These are phyloP conservation scores for Schwanniomyces vanrijiae DNA, from an alignment of 805 yeast genomes.

Conservation along the genomic window DNA sequence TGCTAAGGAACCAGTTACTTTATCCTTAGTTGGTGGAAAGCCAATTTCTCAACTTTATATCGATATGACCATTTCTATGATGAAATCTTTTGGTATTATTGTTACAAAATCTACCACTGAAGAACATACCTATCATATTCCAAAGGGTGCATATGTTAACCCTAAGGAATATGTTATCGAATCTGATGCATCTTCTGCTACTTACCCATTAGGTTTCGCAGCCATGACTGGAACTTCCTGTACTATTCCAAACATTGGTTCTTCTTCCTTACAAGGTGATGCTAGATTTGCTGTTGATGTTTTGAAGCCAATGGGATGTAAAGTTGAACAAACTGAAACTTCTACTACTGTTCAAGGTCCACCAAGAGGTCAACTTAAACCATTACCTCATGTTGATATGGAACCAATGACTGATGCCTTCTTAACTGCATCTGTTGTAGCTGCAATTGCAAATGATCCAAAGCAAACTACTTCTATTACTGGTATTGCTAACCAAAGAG, in stretches of 20 bases:
- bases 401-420: slow-evolving; percentile 99
- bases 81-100: slow-evolving; percentile 82
- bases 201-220: slow-evolving; percentile 96
- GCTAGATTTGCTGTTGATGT: slow-evolving; percentile 95
- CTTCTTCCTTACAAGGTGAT: slow-evolving; percentile 91
- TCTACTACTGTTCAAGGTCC: slow-evolving; percentile 95
- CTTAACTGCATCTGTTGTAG: slow-evolving; percentile 93
- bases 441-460: slow-evolving; percentile 73
- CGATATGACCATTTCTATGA: slow-evolving; percentile 96
- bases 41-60: slow-evolving; percentile 95
- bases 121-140: slow-evolving; percentile 85
- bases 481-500: slow-evolving; percentile 98
- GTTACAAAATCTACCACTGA: slow-evolving; percentile 72
- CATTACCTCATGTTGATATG: slow-evolving; percentile 84
- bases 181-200: slow-evolving; percentile 97
- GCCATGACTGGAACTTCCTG: slow-evolving; percentile 93
- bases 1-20: slow-evolving; percentile 83
- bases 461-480: slow-evolving; percentile 68
- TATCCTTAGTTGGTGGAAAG: slow-evolving; percentile 90
- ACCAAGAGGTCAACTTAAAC: slow-evolving; percentile 61
- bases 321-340: slow-evolving; percentile 75
- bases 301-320: slow-evolving; percentile 92
- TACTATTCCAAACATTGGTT: slow-evolving; percentile 93
- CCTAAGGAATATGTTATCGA: slow-evolving; percentile 88
- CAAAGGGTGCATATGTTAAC: slow-evolving; percentile 74